phyloP scores from a whole-genome alignment of 2,329 filamentous ascomycete species.

The Ceratocystis alfenasii region DNA sequence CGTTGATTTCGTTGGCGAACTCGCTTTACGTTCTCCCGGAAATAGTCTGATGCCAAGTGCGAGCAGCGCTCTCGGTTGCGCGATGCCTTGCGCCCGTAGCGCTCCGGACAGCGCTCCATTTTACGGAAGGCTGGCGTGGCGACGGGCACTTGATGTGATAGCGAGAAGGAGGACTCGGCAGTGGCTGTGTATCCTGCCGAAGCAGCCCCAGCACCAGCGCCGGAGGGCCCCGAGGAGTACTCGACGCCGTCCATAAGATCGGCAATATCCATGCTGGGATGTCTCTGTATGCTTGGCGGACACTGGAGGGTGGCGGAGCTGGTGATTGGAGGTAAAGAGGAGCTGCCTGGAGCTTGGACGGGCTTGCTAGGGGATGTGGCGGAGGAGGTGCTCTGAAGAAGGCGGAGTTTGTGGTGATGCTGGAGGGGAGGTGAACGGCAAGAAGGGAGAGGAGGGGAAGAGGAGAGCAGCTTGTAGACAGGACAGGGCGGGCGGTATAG shows the following conservation, averaged over 20 bases:
- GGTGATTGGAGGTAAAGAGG: background rate
- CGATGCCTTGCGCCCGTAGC: slow-evolving; percentile 19
- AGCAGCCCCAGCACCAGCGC: background rate
- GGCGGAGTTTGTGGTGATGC: no score
- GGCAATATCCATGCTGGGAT: slow-evolving; percentile 18
- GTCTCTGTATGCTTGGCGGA: no score
- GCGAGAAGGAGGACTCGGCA: background rate
- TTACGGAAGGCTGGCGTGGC: slow-evolving; percentile 13
- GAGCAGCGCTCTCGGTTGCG: slow-evolving; percentile 21
- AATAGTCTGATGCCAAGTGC: slow-evolving; percentile 19
- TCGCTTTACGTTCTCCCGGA: slow-evolving; percentile 21
- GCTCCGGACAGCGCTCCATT: slow-evolving; percentile 20
- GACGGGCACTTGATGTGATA: slow-evolving; percentile 8
- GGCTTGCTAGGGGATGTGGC: background rate
- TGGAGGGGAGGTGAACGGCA: no score
- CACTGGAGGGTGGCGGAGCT: slow-evolving; percentile 6
- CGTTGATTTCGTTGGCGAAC: slow-evolving; percentile 21
- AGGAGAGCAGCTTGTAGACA: background rate
- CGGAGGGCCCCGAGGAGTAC: slow-evolving; percentile 10
- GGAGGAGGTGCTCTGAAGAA: no score
- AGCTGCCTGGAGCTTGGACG: background rate
- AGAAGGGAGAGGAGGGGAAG: background rate
- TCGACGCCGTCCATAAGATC: slow-evolving; percentile 22
- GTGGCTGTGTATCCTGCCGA: background rate
- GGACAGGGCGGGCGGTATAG: background rate